These are phyloP conservation scores for Solanum sejunctum DNA, from an alignment of 257 asterid species.

Conservation along the genomic window DNA sequence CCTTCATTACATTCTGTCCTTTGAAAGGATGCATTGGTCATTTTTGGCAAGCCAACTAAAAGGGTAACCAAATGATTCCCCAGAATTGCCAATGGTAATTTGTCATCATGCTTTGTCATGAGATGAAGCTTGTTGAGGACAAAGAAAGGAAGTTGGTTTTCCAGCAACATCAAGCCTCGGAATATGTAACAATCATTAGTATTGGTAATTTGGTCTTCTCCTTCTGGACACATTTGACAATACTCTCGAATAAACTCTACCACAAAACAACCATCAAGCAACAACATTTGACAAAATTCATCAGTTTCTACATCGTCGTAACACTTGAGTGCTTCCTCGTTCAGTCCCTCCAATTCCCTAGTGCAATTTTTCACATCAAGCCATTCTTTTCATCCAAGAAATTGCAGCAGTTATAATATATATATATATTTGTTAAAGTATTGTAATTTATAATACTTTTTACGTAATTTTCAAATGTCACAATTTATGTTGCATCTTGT, in stretches of 20 bases:
- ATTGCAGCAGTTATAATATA: neutral
- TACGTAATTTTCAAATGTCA: no score
- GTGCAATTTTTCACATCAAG: neutral
- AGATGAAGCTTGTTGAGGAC: neutral
- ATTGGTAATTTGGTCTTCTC: neutral
- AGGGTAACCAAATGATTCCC: no score
- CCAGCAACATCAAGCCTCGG: constrained; percentile 1
- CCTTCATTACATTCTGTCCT: no score
- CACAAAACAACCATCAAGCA: constrained; percentile 10
- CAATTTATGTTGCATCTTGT: no score
- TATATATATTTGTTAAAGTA: no score
- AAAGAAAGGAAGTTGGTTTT: neutral
- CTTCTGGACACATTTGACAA: neutral
- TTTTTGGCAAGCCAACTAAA: no score
- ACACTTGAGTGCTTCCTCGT: neutral
- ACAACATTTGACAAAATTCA: neutral
- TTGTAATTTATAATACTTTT: no score
- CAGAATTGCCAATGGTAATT: neutral
- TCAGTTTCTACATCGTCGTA: neutral
- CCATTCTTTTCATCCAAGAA: neutral
- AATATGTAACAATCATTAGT: neutral
- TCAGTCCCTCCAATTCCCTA: neutral
- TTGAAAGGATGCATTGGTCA: no score
- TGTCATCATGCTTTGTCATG: neutral
- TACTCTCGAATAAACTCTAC: constrained; percentile 2